Conservation (phyloP, 1,284 basidiomycete species). For the Pseudozyma tsukubaensis region DNA sequence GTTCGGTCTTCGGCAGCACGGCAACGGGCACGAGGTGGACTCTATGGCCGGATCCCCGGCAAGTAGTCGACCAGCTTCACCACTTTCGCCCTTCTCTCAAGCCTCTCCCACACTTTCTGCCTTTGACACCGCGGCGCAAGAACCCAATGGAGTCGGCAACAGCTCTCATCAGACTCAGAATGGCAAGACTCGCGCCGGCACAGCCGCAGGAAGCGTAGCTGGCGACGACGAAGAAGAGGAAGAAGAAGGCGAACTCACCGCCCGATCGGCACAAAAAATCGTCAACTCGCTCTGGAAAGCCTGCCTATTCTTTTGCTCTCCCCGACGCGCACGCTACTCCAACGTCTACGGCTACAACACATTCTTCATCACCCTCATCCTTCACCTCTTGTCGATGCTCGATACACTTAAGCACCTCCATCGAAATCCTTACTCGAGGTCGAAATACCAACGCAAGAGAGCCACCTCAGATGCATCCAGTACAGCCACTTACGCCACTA, state of each 20-base stretch:
- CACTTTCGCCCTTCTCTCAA: background rate
- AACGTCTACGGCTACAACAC: conserved; percentile 46
- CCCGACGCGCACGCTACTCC: conserved; percentile 19
- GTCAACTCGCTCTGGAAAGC: conserved; percentile 38
- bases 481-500: conserved; percentile 1
- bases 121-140: background rate
- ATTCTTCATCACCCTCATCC: conserved; percentile 31
- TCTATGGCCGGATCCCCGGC: no score
- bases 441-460: background rate
- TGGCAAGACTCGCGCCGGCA: background rate
- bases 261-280: conserved; percentile 7
- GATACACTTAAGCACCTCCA: conserved; percentile 37
- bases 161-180: background rate
- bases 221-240: conserved; percentile 6
- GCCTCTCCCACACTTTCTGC: background rate
- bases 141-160: no score
- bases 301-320: conserved; percentile 29
- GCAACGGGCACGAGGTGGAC: no score
- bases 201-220: background rate
- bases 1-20: background rate
- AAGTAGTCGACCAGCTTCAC: background rate
- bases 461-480: conserved; percentile 2
- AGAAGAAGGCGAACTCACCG: conserved; percentile 27
- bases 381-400: conserved; percentile 27
- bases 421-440: background rate